Percentiles rank a stretch among this genome's conserved stretches.
Conservation (phyloP, 768 basidiomycete genomes). For the Rhodotorula graminis region DNA sequence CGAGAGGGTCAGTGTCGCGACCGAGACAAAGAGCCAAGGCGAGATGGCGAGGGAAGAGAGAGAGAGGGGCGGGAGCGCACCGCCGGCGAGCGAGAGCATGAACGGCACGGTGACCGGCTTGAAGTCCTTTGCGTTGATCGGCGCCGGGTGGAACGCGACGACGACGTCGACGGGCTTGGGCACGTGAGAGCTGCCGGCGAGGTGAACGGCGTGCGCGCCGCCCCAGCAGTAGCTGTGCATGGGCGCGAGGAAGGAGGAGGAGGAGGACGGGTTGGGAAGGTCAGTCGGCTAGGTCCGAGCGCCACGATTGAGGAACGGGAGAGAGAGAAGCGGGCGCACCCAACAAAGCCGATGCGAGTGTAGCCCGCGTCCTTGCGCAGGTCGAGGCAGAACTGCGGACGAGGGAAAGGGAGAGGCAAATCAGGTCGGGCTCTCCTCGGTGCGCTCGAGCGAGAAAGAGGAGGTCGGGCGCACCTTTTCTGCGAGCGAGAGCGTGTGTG, state of each 20-base stretch:
- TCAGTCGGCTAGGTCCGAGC: not conserved
- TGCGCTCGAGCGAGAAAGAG: too few species aligned
- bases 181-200: not conserved
- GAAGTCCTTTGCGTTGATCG: not conserved
- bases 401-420: not conserved
- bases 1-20: too few species aligned
- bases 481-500: not conserved
- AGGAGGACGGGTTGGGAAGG: not conserved
- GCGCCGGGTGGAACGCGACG: slow-evolving; percentile 6
- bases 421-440: too few species aligned
- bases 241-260: not conserved
- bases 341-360: not conserved
- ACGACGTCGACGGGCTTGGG: slow-evolving; percentile 2
- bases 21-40: too few species aligned
- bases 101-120: not conserved
- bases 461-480: not conserved
- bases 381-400: not conserved
- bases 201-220: not conserved
- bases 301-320: too few species aligned
- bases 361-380: not conserved
- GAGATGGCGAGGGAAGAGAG: not conserved
- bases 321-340: not conserved
- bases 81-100: not conserved
- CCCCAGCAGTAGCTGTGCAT: slow-evolving; percentile 4
- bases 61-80: not conserved